Evolutionary conservation across 495 filamentous ascomycete species (phyloP).

Genomic region (Podospora tetraspora): DNA sequence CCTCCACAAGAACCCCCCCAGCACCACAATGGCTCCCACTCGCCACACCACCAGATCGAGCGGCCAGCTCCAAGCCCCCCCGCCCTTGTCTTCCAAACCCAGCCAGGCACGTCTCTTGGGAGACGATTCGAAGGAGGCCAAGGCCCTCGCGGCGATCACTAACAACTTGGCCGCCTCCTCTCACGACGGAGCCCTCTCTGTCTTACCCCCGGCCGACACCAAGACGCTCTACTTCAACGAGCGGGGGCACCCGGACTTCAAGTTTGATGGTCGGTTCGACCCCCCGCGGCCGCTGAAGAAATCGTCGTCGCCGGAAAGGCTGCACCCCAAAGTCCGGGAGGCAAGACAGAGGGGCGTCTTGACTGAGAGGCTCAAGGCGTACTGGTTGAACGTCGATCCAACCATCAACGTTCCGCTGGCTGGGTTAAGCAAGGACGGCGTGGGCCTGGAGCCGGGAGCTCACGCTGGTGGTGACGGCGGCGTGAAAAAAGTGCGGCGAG

Average conservation of each 20-base stretch:
- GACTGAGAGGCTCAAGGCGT: constrained; percentile 10
- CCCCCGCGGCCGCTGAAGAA: not conserved
- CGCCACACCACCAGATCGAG: not conserved
- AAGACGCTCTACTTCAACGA: not conserved
- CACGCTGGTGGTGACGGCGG: not conserved
- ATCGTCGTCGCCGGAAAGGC: not conserved
- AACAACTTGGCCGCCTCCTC: not conserved
- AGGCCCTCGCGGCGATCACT: not conserved
- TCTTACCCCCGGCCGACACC: not conserved
- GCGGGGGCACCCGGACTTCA: not conserved
- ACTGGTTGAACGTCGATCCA: constrained; percentile 20
- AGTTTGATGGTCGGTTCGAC: constrained; percentile 18
- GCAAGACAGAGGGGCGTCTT: constrained; percentile 10
- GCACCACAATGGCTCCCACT: not conserved
- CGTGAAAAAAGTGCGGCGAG: not conserved
- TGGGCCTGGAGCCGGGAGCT: not conserved
- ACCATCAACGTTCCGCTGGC: constrained; percentile 25
- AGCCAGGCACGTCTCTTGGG: not conserved
- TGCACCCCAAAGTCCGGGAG: constrained; percentile 24
- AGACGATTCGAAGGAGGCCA: not conserved
- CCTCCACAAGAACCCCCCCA: not conserved
- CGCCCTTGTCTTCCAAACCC: not conserved
- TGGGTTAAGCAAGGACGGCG: constrained; percentile 15
- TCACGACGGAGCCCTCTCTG: not conserved
- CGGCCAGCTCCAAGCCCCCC: not conserved